phyloP scores from a whole-genome alignment of 345 rosid genomes.

The Salix suchowensis region DNA sequence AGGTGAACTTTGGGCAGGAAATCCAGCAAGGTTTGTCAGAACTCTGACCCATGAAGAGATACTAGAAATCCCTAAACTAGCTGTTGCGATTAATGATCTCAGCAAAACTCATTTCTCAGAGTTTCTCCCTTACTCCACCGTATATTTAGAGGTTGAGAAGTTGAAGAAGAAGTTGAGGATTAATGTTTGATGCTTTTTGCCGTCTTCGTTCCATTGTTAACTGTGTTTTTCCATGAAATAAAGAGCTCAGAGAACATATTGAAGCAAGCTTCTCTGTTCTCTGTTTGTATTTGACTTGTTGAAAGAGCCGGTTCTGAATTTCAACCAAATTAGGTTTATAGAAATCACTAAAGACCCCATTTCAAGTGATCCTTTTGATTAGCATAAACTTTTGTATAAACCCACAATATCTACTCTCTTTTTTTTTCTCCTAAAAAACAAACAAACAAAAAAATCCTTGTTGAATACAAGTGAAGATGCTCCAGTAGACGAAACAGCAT shows the following conservation, averaged over 20 bases:
- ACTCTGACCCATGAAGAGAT: conserved; percentile 85
- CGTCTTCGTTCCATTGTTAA: conserved; percentile 14
- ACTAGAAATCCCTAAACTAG: conserved; percentile 88
- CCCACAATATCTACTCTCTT: too few relatives aligned
- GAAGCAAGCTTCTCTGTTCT: conserved; percentile 25
- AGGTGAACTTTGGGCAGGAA: conserved; percentile 98
- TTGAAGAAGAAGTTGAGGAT: conserved; percentile 71
- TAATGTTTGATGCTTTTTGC: conserved; percentile 34
- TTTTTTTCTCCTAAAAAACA: too few relatives aligned
- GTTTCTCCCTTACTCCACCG: conserved; percentile 89
- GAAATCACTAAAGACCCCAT: conserved; percentile 4
- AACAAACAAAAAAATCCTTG: background rate
- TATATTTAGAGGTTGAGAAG: conserved; percentile 93
- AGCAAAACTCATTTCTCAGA: conserved; percentile 73
- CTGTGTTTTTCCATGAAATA: conserved; percentile 48
- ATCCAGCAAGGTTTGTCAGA: conserved; percentile 88
- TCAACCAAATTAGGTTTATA: conserved; percentile 14
- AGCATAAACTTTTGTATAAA: too few relatives aligned
- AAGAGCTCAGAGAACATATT: conserved; percentile 46
- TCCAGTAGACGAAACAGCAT: background rate
- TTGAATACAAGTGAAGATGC: background rate
- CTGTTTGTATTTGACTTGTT: conserved; percentile 19
- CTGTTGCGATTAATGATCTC: conserved; percentile 84
- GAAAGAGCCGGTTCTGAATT: conserved; percentile 18
- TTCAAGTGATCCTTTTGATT: background rate